These are phyloP conservation scores for Aspergillus puulaauensis DNA, from an alignment of 2,329 filamentous ascomycete genomes.

Conservation along the genomic window DNA sequence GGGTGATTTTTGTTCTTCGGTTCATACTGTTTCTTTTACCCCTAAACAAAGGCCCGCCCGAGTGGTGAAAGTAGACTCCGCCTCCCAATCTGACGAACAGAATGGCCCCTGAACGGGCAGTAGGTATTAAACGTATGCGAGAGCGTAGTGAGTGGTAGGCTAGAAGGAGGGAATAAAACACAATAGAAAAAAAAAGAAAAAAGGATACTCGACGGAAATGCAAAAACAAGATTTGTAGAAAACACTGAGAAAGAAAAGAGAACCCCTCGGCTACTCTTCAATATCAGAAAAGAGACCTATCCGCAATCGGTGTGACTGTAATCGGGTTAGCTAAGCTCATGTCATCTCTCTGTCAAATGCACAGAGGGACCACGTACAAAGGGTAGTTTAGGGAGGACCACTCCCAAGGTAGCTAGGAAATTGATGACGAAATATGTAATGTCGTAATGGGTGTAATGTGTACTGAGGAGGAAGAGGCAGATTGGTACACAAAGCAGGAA, in stretches of 20 bases:
- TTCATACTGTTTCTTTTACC: background rate
- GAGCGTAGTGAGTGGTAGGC: conserved; percentile 4
- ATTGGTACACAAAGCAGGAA: conserved; percentile 95
- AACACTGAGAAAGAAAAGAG: conserved; percentile 5
- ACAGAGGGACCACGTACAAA: conserved; percentile 64
- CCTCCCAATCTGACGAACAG: conserved; percentile 1
- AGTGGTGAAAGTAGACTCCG: background rate
- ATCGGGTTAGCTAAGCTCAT: conserved; percentile 29
- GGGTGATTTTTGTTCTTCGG: background rate
- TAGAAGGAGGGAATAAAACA: conserved; percentile 8
- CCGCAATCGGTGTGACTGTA: conserved; percentile 73
- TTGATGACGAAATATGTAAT: conserved; percentile 97
- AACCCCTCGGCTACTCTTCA: conserved; percentile 53
- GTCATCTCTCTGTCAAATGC: background rate
- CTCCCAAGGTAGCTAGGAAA: conserved; percentile 84
- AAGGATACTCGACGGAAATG: conserved; percentile 12
- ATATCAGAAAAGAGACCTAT: conserved; percentile 71
- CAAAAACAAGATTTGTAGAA: conserved; percentile 10
- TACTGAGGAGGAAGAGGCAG: conserved; percentile 90
- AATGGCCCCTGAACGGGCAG: conserved; percentile 7
- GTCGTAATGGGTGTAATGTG: conserved; percentile 98
- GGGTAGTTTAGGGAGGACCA: conserved; percentile 94
- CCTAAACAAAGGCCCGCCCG: background rate
- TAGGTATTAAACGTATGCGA: conserved; percentile 18
- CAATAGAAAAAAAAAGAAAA: conserved; percentile 1